Base-by-base conservation (phyloP, 2,329 filamentous ascomycete species). In the Drechmeria coniospora region DNA sequence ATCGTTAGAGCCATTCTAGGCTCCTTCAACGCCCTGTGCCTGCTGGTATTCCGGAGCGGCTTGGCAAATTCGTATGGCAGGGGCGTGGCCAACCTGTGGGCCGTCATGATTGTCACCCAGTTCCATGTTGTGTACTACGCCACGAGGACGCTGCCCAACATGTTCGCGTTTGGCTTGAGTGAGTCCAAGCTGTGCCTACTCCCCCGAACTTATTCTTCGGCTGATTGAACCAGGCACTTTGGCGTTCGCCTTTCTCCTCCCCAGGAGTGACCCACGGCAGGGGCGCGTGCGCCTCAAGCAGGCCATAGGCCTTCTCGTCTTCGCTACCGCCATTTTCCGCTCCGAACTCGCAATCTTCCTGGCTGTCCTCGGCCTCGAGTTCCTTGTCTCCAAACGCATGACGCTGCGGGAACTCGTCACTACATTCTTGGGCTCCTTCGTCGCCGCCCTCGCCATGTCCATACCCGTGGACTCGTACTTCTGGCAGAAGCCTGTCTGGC, bases 121-220 rank as follows among this genome's bases (percentile, higher is more conserved):
- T 98, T 98, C 46, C 90, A 98, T 54, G 58, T 92, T 35, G 65
- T 90, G 35, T 98, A 83, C 54, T 98, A 98, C 58, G 78, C 86
- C 10, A 90, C 84, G 11, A 68, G 90, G 34, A 90, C 84, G 3
- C 57, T 98, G 38, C 90, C 90, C 2, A 98, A 98, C 50, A 93
- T 92, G 79, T 92, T 94, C 54, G 86, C 90, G 13, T 90, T 95
- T 57, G 71, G 74, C 8, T 57, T 94, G 32, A 82, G 78, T 87
- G 61, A 53, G 75, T 63, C 20, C n/a, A n/a, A n/a, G n/a, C n/a
- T n/a, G n/a, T n/a, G n/a, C n/a, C n/a, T n/a, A n/a, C 15, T 6
- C 5, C n/a, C 20, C 15, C 25, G 15, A 2, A 9, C 16, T 8
- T 18, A 11, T 21, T 15, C 18, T 25, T 14, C 15, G 5, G 10